phyloP scores from a whole-genome alignment of 345 rosid species.

The Gossypium raimondii region DNA sequence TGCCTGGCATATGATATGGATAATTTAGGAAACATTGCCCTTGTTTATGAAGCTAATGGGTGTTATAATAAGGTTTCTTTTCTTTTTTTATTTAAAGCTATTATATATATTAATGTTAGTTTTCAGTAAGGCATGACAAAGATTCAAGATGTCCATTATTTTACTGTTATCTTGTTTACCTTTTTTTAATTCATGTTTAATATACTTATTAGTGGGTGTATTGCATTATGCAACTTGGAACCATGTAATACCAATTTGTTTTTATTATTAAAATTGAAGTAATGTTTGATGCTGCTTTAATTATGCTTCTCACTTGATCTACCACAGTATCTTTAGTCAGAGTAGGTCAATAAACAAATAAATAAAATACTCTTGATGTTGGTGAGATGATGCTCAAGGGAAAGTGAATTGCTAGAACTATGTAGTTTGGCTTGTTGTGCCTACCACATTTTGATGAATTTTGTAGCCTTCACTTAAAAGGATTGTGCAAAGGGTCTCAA shows the following conservation, averaged over 20 bases:
- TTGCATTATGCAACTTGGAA: slow-evolving; percentile 18
- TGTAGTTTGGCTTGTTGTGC: slow-evolving; percentile 1
- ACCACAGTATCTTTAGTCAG: background rate
- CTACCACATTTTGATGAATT: background rate
- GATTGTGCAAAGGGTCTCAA: background rate
- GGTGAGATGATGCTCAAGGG: slow-evolving; percentile 1
- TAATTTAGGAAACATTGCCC: too few species aligned
- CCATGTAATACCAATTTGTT: slow-evolving; percentile 10
- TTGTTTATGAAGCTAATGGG: background rate
- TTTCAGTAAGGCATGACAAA: slow-evolving; percentile 28
- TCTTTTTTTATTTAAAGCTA: background rate
- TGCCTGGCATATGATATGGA: slow-evolving; percentile 18
- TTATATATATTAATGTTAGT: slow-evolving; percentile 22
- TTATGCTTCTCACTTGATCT: slow-evolving; percentile 8
- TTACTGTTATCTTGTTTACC: slow-evolving; percentile 11
- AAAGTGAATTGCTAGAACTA: background rate
- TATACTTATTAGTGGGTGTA: slow-evolving; percentile 16
- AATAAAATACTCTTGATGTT: background rate
- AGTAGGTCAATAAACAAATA: background rate
- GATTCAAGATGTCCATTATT: slow-evolving; percentile 25
- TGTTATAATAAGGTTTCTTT: slow-evolving; percentile 16
- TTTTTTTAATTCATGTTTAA: slow-evolving; percentile 10
- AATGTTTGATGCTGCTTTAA: background rate
- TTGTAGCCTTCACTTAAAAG: background rate
- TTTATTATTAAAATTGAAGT: background rate